Base-by-base conservation (phyloP, 345 rosid species). In the Salix purpurea region DNA sequence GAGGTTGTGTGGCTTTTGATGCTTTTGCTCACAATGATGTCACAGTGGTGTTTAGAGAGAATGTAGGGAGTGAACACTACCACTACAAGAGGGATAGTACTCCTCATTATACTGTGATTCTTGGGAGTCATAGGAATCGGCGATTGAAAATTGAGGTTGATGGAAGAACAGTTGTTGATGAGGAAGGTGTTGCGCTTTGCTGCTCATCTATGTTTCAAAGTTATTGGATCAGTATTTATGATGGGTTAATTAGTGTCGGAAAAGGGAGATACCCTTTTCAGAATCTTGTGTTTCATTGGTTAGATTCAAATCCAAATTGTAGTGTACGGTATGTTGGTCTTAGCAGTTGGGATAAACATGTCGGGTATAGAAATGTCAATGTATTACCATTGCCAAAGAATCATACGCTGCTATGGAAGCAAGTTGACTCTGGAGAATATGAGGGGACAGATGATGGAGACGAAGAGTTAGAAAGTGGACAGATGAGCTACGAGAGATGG, bases 271-370 rank as follows among this genome's bases (percentile, higher is more conserved):
- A 96, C 85, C 99, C 99, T 67, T 94, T 96, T 84, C 98, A 92
- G 88, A 96, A 94, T 88, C 85, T 90, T 79, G 89, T 91, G 73
- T 91, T 92, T 78, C 89, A 87, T 83, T 96, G 99, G 99, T 87
- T 90, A 23, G 97, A 94, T 88, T 80, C 94, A 0, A 91, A 86
- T 75, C 98, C 99, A 1, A 96, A 94, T 67, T 90, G 92, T 74
- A 90, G 65, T 76, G 93, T 94, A 11, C 91, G 77, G 84, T 94
- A 93, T 82, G 91, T 96, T 67, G 98, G 99, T 36, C 83, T 92
- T 50, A 92, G 98, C 71, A 93, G 98, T 80, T 96, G 99, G 99
- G 97, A 94, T 72, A 92, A 85, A 80, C 99, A 96, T 84, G 99
- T 94, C 44, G 98, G 98, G 1, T 96, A 96, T 70, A 89, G 99